Conservation (phyloP, 2,329 filamentous ascomycete genomes). For the Beauveria varroae region DNA sequence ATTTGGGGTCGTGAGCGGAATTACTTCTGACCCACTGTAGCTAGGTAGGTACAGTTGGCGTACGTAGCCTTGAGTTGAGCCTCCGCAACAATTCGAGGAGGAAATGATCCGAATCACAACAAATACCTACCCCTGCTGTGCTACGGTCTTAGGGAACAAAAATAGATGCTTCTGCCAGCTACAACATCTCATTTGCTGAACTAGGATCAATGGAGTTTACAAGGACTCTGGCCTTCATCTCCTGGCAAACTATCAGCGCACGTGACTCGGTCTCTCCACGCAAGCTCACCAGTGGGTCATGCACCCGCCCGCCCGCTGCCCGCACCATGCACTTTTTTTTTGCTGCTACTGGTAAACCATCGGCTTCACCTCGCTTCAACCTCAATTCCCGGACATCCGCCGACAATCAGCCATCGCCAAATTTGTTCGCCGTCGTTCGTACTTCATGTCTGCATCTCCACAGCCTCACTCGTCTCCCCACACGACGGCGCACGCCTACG, state of each 20-base stretch:
- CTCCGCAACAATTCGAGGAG: no score
- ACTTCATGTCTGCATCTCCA: slow-evolving; percentile 21
- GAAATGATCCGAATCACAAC: neutral
- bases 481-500: slow-evolving; percentile 34
- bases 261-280: neutral
- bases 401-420: slow-evolving; percentile 35
- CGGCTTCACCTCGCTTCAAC: slow-evolving; percentile 35
- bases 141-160: neutral
- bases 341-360: slow-evolving; percentile 16
- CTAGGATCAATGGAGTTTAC: neutral
- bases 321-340: neutral
- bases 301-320: no score
- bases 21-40: no score
- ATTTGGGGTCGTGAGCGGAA: no score
- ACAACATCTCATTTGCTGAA: neutral
- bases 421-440: slow-evolving; percentile 10
- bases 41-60: no score
- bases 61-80: no score
- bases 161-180: neutral
- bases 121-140: neutral
- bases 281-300: neutral
- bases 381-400: slow-evolving; percentile 32
- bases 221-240: neutral
- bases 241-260: neutral
- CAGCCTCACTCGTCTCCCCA: slow-evolving; percentile 18